Evolutionary conservation across 352 stramenopile genomes (phyloP), one percentile per base, ranked within the genome.

Genomic region (Phytopythium sindhum): DNA sequence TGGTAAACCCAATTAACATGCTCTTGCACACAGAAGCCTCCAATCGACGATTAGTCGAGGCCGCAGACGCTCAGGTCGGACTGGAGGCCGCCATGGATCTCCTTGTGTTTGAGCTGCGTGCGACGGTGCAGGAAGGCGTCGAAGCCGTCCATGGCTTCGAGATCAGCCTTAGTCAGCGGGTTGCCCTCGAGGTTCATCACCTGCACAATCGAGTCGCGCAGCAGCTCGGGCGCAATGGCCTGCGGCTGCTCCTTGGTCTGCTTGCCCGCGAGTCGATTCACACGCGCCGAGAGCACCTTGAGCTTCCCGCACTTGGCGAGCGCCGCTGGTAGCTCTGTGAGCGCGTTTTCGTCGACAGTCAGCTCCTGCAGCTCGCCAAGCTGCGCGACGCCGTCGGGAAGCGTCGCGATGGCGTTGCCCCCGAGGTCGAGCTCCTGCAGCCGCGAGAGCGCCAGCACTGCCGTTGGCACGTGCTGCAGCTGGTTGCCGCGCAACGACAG

Each of bases 161-260:
- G 60, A 9, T 95, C 81, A 24, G 83, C 72, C 63, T 95, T 95
- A 28, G 59, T 90, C 76, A 95, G 78, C 0, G 81, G 76, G 60
- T 95, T 94, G 10, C 85, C 77, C 54, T 95, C 85, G 23, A 95
- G 63, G 55, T 95, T 90, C 74, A 95, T 77, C 50, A 94, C 88
- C 47, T 95, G 78, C 28, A 95, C 80, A 19, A n/a, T 57, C 41
- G 85, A 93, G 39, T 74, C 65, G 51, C 66, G 64, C 44, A 95
- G 68, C 26, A 95, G 61, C 58, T 84, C 75, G 9, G 48, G 64
- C 31, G 85, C 77, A 57, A 95, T 90, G 24, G 73, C 65, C 48
- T 91, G 84, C 23, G 52, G 57, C 9, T 64, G 51, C 7, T 35
- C 53, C 31, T 45, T 50, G 10, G 39, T 53, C 14, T 65, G 70